These are phyloP conservation scores for Mycosphaerelloides madeirae DNA, from an alignment of 2,329 filamentous ascomycete genomes.

Conservation along the genomic window DNA sequence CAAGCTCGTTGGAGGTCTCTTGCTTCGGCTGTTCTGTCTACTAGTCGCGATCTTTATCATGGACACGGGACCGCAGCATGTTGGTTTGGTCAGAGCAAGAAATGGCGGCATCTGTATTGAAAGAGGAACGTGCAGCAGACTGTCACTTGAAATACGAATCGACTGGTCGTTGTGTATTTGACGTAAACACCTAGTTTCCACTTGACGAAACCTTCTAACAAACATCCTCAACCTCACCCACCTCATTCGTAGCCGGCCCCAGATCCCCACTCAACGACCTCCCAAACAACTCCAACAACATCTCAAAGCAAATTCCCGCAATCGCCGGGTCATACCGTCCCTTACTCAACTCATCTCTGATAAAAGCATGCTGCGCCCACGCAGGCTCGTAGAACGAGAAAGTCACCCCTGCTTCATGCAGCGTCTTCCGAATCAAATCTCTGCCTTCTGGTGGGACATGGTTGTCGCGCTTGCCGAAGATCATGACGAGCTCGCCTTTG, in stretches of 20 bases:
- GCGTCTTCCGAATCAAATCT: conserved; percentile 75
- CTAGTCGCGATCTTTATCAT: too few species aligned
- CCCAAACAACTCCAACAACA: conserved; percentile 80
- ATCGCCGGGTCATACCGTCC: conserved; percentile 89
- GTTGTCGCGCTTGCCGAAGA: conserved; percentile 86
- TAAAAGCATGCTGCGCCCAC: conserved; percentile 95
- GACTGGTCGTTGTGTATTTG: too few species aligned
- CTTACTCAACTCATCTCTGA: conserved; percentile 82
- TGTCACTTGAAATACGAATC: too few species aligned
- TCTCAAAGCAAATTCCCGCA: conserved; percentile 83
- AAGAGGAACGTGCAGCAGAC: too few species aligned
- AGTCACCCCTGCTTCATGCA: conserved; percentile 68
- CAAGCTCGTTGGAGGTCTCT: too few species aligned
- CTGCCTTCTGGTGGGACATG: conserved; percentile 80
- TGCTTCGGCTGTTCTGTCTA: too few species aligned
- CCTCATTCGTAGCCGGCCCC: conserved; percentile 59
- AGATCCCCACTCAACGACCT: conserved; percentile 73
- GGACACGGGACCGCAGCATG: too few species aligned
- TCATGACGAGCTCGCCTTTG: conserved; percentile 76
- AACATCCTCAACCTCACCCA: conserved; percentile 35
- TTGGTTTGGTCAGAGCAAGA: too few species aligned
- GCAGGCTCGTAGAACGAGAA: conserved; percentile 85
- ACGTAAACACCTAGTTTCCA: too few species aligned
- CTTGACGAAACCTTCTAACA: too few species aligned
- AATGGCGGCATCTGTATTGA: too few species aligned